A percentile compares a stretch with the other conserved stretches of the same genome.
Evolutionary conservation across 768 basidiomycete species (phyloP).

Genomic region (Mycena galericulata): DNA sequence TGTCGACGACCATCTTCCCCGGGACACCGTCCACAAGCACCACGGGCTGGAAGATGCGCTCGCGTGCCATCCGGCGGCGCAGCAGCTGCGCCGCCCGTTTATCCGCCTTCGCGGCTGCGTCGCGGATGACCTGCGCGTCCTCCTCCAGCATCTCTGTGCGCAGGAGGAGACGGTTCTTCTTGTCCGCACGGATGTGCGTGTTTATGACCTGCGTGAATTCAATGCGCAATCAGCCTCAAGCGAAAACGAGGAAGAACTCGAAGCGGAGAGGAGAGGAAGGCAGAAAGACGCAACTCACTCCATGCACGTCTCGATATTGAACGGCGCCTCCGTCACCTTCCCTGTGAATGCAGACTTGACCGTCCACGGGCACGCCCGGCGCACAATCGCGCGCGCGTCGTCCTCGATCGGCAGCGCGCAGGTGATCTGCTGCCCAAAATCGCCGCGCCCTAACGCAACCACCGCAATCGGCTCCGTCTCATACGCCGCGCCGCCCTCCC

Average conservation of each 20-base stretch:
- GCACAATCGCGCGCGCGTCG: neutral
- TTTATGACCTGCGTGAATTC: too few relatives aligned
- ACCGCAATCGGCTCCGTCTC: neutral
- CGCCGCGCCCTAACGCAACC: neutral
- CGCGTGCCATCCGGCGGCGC: neutral
- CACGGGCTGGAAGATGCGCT: slow-evolving; percentile 5
- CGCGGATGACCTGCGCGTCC: slow-evolving; percentile 13
- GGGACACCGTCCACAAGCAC: too few relatives aligned
- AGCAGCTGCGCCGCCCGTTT: neutral
- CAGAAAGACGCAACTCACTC: neutral
- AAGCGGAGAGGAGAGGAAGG: neutral
- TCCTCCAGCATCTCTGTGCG: slow-evolving; percentile 14
- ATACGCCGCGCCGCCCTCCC: neutral
- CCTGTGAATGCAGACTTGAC: neutral
- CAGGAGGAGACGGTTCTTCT: slow-evolving; percentile 8
- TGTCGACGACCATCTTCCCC: too few relatives aligned
- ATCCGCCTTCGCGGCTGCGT: neutral
- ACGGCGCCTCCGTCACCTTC: neutral
- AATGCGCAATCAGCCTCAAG: too few relatives aligned
- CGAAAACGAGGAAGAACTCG: neutral
- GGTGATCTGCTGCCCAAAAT: neutral
- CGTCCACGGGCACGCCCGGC: neutral
- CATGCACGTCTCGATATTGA: neutral
- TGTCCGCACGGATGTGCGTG: slow-evolving; percentile 10
- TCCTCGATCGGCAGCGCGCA: neutral